Percentiles rank a stretch among this genome's conserved stretches.
Conservation (phyloP, 2,329 filamentous ascomycete species). For the Colletotrichum noveboracense region DNA sequence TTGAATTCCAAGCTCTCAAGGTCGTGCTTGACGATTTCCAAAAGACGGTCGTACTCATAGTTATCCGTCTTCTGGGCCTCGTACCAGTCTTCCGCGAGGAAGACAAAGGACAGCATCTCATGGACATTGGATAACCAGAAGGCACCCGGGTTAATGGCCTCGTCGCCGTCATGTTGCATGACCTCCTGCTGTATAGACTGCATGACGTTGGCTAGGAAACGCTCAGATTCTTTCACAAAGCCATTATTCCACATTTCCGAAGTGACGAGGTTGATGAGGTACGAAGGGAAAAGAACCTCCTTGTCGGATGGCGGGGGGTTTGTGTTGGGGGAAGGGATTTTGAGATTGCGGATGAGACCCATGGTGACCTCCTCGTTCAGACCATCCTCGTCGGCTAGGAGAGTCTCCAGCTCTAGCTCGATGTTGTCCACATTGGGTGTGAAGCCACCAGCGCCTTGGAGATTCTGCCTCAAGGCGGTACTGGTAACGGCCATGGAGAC, state of each 20-base stretch:
- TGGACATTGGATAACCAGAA: conserved; percentile 99
- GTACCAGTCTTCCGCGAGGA: conserved; percentile 99
- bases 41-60: conserved; percentile 95
- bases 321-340: conserved; percentile 88
- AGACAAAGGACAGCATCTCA: conserved; percentile 99
- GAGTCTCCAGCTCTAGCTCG: conserved; percentile 90
- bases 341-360: conserved; percentile 94
- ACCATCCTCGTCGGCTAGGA: conserved; percentile 93
- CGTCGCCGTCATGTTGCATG: conserved; percentile 97
- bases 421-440: conserved; percentile 86
- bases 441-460: conserved; percentile 79
- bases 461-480: conserved; percentile 70
- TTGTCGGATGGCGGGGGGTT: conserved; percentile 95
- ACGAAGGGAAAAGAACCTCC: conserved; percentile 97
- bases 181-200: conserved; percentile 99
- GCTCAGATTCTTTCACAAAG: conserved; percentile 98
- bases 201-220: conserved; percentile 99
- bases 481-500: conserved; percentile 91
- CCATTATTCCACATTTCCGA: conserved; percentile 99
- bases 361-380: conserved; percentile 97
- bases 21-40: conserved; percentile 99
- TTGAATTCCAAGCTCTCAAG: conserved; percentile 98
- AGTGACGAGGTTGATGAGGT: conserved; percentile 97
- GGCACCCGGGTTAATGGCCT: conserved; percentile 94
- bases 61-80: conserved; percentile 99